Base-by-base conservation (phyloP, 2,329 filamentous ascomycete species). In the Penicillium olsonii region DNA sequence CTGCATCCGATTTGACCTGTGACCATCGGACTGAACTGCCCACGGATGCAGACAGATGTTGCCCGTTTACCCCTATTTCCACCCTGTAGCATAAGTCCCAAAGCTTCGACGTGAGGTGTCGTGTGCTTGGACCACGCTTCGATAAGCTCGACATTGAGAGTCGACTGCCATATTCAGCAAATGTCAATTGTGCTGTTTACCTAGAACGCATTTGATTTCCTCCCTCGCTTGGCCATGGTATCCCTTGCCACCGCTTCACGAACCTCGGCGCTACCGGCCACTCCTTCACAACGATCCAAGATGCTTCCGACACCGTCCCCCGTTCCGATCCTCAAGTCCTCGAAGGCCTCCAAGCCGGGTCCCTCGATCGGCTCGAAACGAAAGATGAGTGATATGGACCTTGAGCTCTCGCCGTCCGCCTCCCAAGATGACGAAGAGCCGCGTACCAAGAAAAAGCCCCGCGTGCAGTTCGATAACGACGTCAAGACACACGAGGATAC, bases 391-490 rank as follows among this genome's bases (percentile, higher is more conserved):
- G 68, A 71, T 17, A 53, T 68, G 43, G 63, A 69, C 44, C 53
- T 71, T 19, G 61, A 62, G 12, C 63, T 68, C 15, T 67, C 68
- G 8, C 61, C 67, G 1, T 48, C 64, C 38, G 64, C 66, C 14
- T 64, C 68, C 20, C 52, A 57, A 11, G 55, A 48, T n/a, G 69
- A 67, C 15, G 59, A 66, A 14, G 56, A 49, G 31, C 46, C 45
- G 31, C 66, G 65, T 47, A 64, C 66, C 33, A 70, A 68, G 47
- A 76, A 76, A 57, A 70, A 71, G 37, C 60, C 68, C 19, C 68
- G 73, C 22, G 74, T 77, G 22, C 71, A 72, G 46, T 76, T 76
- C 43, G 69, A 74, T 37, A 59, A 64, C 22, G 66, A 72, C 14
- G 66, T 72, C 37, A 62, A 68, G 37, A 65, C 68, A 48, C 60